A percentile compares a stretch with the other conserved stretches of the same genome.
These are phyloP conservation scores for Anastatica hierochuntica DNA, from an alignment of 345 rosid species.

Conservation along the genomic window DNA sequence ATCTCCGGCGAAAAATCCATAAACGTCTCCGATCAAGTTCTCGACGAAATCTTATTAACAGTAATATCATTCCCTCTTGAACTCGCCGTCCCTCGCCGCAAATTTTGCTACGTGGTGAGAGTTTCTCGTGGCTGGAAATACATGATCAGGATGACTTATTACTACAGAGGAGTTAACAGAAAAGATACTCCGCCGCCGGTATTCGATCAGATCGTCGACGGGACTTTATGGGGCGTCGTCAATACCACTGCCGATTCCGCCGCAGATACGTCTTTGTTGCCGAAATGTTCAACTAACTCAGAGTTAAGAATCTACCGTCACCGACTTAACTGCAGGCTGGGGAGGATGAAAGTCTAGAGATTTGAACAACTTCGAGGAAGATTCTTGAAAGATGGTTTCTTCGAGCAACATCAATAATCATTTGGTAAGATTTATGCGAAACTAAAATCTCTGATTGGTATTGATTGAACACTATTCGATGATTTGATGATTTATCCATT, in stretches of 20 bases:
- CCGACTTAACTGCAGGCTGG: too few relatives aligned
- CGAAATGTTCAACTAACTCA: too few relatives aligned
- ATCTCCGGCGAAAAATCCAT: slow-evolving; percentile 39
- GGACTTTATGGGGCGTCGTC: slow-evolving; percentile 66
- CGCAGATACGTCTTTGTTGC: too few relatives aligned
- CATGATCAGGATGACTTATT: slow-evolving; percentile 63
- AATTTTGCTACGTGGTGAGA: slow-evolving; percentile 54
- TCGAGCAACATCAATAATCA: too few relatives aligned
- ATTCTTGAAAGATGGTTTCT: too few relatives aligned
- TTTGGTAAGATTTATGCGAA: too few relatives aligned
- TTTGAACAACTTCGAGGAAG: too few relatives aligned
- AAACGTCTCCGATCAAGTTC: slow-evolving; percentile 29
- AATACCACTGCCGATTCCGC: slow-evolving; percentile 64
- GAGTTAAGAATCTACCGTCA: too few relatives aligned
- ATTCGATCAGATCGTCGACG: slow-evolving; percentile 88
- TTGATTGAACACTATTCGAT: too few relatives aligned
- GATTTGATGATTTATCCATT: too few relatives aligned
- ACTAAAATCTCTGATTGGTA: too few relatives aligned
- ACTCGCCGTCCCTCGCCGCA: slow-evolving; percentile 26
- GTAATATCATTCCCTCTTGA: slow-evolving; percentile 68
- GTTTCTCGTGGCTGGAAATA: slow-evolving; percentile 53
- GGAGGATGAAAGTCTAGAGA: too few relatives aligned
- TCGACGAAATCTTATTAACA: slow-evolving; percentile 37
- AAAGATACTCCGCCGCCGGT: slow-evolving; percentile 48
- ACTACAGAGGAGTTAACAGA: slow-evolving; percentile 76